phyloP scores from a whole-genome alignment of 257 asterid species.

The Solanum bulbocastanum region DNA sequence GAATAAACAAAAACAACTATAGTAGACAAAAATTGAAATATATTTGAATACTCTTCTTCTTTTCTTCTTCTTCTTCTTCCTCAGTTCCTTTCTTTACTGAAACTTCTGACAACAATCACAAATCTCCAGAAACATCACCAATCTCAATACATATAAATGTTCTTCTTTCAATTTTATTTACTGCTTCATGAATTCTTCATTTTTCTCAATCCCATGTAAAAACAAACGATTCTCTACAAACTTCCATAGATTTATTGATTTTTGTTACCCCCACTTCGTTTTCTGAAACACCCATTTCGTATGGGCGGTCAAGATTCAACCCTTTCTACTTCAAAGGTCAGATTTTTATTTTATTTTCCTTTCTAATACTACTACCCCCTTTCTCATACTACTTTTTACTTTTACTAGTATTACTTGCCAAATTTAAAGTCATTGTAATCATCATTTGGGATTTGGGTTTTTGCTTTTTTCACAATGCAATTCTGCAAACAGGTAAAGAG shows the following conservation, averaged over 20 bases:
- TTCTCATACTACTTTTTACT: background rate
- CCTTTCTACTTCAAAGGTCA: background rate
- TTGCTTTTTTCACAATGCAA: conserved; percentile 27
- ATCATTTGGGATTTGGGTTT: background rate
- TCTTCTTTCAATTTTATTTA: background rate
- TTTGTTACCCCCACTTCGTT: background rate
- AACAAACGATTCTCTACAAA: background rate
- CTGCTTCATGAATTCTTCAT: background rate
- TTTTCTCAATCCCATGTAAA: background rate
- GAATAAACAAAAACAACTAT: background rate
- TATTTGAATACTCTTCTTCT: background rate
- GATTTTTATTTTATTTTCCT: background rate
- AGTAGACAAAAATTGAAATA: background rate
- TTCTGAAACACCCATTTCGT: background rate
- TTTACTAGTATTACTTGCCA: background rate
- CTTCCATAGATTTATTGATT: background rate
- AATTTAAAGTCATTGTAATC: background rate
- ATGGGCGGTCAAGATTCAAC: conserved; percentile 11
- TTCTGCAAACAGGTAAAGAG: conserved; percentile 5
- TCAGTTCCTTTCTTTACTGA: background rate
- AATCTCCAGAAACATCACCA: background rate
- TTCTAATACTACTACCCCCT: background rate
- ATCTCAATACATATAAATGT: background rate
- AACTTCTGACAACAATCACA: background rate
- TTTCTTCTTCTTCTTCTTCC: background rate